Conservation (phyloP, 768 basidiomycete species). For the Astraeus odoratus region DNA sequence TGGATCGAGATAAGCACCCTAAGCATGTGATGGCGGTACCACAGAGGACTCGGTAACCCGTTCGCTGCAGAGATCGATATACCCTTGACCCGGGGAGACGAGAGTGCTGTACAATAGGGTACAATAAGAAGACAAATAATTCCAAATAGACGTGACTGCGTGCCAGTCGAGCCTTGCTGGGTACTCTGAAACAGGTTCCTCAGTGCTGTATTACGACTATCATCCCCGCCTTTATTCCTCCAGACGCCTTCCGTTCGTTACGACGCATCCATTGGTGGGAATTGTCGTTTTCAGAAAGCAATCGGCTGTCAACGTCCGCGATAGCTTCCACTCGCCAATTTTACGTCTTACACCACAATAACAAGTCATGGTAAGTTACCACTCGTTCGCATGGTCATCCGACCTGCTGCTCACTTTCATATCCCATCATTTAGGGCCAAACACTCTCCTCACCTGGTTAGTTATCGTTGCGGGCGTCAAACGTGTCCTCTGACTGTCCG, state of each 20-base stretch:
- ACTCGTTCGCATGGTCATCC: slow-evolving; percentile 2
- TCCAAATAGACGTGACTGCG: background rate
- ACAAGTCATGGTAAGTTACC: slow-evolving; percentile 21
- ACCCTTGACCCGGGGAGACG: too few relatives aligned
- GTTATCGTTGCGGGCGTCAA: slow-evolving; percentile 22
- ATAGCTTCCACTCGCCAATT: slow-evolving; percentile 4
- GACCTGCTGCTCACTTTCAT: slow-evolving; percentile 4
- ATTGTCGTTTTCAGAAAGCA: background rate
- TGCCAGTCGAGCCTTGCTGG: too few relatives aligned
- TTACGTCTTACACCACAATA: slow-evolving; percentile 21
- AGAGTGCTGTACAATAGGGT: too few relatives aligned
- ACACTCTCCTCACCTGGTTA: slow-evolving; percentile 75
- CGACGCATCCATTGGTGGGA: background rate
- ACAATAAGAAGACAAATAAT: too few relatives aligned
- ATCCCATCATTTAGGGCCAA: slow-evolving; percentile 56
- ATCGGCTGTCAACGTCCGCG: background rate
- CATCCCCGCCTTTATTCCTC: background rate
- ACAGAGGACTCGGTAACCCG: too few relatives aligned
- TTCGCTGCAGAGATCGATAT: too few relatives aligned
- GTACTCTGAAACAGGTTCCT: background rate
- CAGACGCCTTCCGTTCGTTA: background rate
- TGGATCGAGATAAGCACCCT: too few relatives aligned
- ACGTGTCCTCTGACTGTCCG: background rate
- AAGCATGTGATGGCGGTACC: too few relatives aligned
- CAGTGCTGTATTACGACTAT: background rate